Evolutionary conservation across 2,329 filamentous ascomycete species (phyloP), one percentile per base, ranked within the genome.

Genomic region (Apiospora koreana): DNA sequence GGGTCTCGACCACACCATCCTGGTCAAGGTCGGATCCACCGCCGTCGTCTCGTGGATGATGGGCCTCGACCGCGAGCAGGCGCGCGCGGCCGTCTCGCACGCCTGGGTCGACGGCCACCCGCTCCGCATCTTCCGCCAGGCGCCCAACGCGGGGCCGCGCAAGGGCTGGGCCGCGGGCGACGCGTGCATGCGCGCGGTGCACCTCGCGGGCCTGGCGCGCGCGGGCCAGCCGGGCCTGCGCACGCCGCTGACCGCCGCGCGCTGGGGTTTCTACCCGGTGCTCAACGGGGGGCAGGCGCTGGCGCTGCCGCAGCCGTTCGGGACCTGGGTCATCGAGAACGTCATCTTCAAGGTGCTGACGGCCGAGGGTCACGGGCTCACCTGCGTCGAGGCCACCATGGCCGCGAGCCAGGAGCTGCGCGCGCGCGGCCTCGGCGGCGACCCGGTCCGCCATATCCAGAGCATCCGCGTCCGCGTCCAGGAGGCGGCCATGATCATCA

Each of bases 161-260:
- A 84, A 84, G 72, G 82, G 82, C 0, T 84, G 82, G 83, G 81
- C 82, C 1, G 81, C 77, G 0, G 82, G 80, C 1, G 80, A 83
- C 73, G 81, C 82, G 1, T 79, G 79, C 43, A 81, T 80, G 73
- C 76, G 80, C 38, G 82, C 81, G 9, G 79, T 83, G 5, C 80
- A 83, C 31, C 72, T 83, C 16, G 77, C 77, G 1, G 70, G 80
- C 2, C 71, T 83, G 0, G 75, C 76, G 0, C 69, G 69, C 21
- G 67, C 72, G 14, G 73, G 74, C 5, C 74, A 74, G 58, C 73
- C 74, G 14, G 74, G 74, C 7, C 50, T 5, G 75, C 78, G 7
- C 4, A 76, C 75, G 0, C 77, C 75, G 0, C 72, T 84, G 58
- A 80, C 76, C 6, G 72, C 75, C 1, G 70, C 76, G 3, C 75